Conservation (phyloP, 176 grass and related monocot species). For the Rhynchospora breviuscula region DNA sequence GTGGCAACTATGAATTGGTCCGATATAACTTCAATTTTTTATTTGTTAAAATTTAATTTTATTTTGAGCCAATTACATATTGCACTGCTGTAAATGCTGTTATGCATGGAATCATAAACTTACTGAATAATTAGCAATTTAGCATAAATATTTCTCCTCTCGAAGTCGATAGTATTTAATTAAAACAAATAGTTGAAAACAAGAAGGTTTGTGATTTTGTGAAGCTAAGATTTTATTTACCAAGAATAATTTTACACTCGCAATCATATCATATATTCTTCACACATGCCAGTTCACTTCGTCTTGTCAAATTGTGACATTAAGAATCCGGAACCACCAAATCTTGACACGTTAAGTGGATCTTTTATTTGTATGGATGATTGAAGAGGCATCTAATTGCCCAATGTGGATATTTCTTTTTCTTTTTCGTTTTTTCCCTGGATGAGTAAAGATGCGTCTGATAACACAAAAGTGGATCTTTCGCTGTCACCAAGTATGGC, state of each 20-base stretch:
- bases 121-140: too few species aligned
- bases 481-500: neutral
- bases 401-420: neutral
- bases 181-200: too few species aligned
- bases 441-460: neutral
- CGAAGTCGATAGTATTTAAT: too few species aligned
- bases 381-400: neutral
- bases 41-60: too few species aligned
- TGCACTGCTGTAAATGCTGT: too few species aligned
- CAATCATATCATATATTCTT: neutral
- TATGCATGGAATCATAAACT: too few species aligned
- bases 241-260: neutral
- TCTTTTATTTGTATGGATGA: neutral
- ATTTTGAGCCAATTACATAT: too few species aligned
- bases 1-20: too few species aligned
- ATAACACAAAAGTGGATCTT: neutral
- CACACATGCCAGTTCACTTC: neutral
- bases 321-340: neutral
- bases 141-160: too few species aligned
- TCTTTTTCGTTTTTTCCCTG: neutral
- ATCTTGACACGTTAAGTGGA: neutral
- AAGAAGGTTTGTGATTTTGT: too few species aligned
- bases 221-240: too few species aligned
- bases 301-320: neutral
- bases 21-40: too few species aligned